Evolutionary conservation across 176 grass and related monocot genomes (phyloP).

Genomic region (Oropetium thomaeum): DNA sequence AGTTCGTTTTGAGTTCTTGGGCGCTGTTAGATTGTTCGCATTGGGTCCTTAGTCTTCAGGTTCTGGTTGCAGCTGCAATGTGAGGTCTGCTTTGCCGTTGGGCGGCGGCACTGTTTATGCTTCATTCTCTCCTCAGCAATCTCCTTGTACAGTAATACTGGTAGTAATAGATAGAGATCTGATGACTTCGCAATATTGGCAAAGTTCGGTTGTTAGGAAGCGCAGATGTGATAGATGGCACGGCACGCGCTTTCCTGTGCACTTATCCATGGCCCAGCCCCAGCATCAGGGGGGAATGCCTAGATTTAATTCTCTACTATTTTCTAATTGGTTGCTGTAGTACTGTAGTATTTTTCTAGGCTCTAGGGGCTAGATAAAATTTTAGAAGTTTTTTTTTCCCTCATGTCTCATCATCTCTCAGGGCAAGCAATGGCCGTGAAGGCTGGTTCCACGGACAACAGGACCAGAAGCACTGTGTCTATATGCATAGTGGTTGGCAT

Average conservation of each 20-base stretch:
- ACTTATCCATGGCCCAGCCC: background rate
- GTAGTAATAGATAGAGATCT: conserved; percentile 28
- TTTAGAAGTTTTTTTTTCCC: background rate
- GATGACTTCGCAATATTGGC: background rate
- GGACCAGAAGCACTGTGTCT: conserved; percentile 65
- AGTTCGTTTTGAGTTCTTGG: background rate
- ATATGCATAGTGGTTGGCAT: conserved; percentile 76
- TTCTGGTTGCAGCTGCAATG: background rate
- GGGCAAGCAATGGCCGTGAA: conserved; percentile 64
- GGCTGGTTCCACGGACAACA: conserved; percentile 52
- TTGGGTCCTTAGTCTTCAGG: background rate
- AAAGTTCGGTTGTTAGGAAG: conserved; percentile 23
- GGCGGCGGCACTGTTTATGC: background rate
- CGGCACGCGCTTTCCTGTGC: background rate
- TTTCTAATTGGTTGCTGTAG: background rate
- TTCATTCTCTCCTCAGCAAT: background rate
- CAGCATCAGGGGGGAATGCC: conserved; percentile 4
- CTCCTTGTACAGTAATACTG: no score
- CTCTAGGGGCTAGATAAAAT: background rate
- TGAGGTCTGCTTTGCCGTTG: background rate
- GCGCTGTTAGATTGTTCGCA: background rate
- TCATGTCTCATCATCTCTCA: conserved; percentile 4
- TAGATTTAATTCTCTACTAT: background rate
- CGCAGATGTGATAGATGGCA: conserved; percentile 19
- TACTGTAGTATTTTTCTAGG: background rate